These are phyloP conservation scores for Pyrenophora graminea DNA, from an alignment of 2,329 filamentous ascomycete genomes.

Conservation along the genomic window DNA sequence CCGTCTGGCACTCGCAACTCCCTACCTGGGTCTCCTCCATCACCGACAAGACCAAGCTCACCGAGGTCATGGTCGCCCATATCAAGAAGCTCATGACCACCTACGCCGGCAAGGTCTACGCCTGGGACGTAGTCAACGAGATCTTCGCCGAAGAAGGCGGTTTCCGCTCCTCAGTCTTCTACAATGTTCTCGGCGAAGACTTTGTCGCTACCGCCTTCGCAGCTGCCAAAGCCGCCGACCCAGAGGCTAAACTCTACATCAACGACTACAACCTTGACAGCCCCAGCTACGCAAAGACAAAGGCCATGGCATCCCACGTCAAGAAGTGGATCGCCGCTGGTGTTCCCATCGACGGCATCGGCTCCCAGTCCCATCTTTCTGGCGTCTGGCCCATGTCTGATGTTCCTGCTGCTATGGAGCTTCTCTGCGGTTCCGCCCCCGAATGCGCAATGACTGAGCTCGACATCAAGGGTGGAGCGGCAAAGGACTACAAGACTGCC, in stretches of 20 bases:
- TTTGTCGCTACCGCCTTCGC: constrained; percentile 73
- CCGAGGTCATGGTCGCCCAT: constrained; percentile 62
- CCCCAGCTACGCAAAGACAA: constrained; percentile 62
- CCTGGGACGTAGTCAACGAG: constrained; percentile 51
- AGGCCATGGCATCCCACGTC: constrained; percentile 62
- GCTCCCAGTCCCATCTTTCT: constrained; percentile 61
- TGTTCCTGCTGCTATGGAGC: constrained; percentile 56
- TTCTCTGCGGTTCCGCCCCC: constrained; percentile 56
- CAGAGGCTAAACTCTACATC: constrained; percentile 71
- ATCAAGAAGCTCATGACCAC: constrained; percentile 61
- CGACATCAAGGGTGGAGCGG: constrained; percentile 64
- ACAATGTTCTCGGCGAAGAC: constrained; percentile 68
- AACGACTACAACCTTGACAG: constrained; percentile 71
- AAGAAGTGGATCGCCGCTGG: constrained; percentile 66
- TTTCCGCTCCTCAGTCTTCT: constrained; percentile 67
- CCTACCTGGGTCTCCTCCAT: constrained; percentile 63
- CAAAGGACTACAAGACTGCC: constrained; percentile 61
- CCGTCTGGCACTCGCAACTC: constrained; percentile 63
- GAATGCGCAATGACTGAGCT: constrained; percentile 71
- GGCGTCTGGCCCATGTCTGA: constrained; percentile 51
- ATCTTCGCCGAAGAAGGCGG: constrained; percentile 64
- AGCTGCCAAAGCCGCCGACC: constrained; percentile 68
- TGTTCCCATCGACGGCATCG: constrained; percentile 68
- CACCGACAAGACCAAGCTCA: constrained; percentile 57
- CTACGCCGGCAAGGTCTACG: constrained; percentile 67